phyloP scores from a whole-genome alignment of 2,329 filamentous ascomycete species.

The Acephala macrosclerotiorum region DNA sequence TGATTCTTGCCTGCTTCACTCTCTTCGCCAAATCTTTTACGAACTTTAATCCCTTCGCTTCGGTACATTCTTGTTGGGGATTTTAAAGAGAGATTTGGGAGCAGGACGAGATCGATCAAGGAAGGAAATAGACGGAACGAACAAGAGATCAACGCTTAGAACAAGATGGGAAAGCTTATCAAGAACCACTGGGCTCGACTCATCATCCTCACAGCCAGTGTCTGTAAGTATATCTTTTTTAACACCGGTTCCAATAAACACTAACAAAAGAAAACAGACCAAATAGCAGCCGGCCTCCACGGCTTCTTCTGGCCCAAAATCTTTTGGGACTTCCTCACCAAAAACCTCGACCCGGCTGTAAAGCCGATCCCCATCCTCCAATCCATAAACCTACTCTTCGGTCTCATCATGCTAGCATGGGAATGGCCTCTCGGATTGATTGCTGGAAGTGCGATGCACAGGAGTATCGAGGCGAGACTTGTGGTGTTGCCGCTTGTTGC shows the following conservation, averaged over 20 bases:
- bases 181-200: slow-evolving; percentile 99
- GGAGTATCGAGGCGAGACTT: slow-evolving; percentile 86
- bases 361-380: slow-evolving; percentile 90
- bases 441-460: slow-evolving; percentile 80
- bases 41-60: slow-evolving; percentile 40
- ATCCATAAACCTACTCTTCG: slow-evolving; percentile 86
- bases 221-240: slow-evolving; percentile 48
- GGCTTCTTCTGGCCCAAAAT: slow-evolving; percentile 99
- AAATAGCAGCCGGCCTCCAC: slow-evolving; percentile 83
- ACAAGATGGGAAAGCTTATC: slow-evolving; percentile 86
- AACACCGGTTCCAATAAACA: slow-evolving; percentile 16
- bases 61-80: slow-evolving; percentile 31
- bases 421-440: slow-evolving; percentile 88
- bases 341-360: slow-evolving; percentile 85
- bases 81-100: slow-evolving; percentile 4
- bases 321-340: slow-evolving; percentile 96
- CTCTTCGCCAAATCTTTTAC: slow-evolving; percentile 9
- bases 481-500: slow-evolving; percentile 82
- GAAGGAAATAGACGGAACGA: slow-evolving; percentile 19
- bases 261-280: slow-evolving; percentile 65
- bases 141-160: slow-evolving; percentile 3
- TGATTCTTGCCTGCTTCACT: slow-evolving; percentile 35
- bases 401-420: slow-evolving; percentile 79
- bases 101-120: slow-evolving; percentile 11
- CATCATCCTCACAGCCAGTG: slow-evolving; percentile 85